Conservation (phyloP, 176 grass and related monocot species). For the Rhynchospora breviuscula region DNA sequence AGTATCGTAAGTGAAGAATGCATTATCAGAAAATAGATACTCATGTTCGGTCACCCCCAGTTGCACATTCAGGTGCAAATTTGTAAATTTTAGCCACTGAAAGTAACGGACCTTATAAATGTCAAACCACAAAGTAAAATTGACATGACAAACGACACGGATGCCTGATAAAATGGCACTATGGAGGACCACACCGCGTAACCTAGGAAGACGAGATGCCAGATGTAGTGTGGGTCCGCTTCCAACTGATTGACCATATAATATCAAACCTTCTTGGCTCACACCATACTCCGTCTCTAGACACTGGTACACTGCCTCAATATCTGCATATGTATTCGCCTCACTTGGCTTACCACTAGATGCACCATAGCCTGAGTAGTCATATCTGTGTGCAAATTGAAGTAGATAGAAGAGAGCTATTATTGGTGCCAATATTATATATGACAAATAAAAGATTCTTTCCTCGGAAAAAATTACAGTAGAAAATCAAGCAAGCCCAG, state of each 20-base stretch:
- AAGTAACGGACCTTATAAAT: constrained; percentile 84
- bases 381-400: constrained; percentile 54
- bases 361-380: constrained; percentile 95
- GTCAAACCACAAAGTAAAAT: constrained; percentile 96
- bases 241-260: constrained; percentile 98
- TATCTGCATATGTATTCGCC: constrained; percentile 95
- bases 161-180: constrained; percentile 95
- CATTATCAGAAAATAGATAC: neutral
- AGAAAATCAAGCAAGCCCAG: constrained; percentile 14
- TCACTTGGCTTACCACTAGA: constrained; percentile 93
- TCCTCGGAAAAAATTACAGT: neutral
- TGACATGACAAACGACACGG: constrained; percentile 93
- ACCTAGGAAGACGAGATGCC: constrained; percentile 73
- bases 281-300: constrained; percentile 89
- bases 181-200: constrained; percentile 91
- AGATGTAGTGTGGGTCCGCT: constrained; percentile 93
- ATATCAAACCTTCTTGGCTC: constrained; percentile 90
- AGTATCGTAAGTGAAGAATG: neutral
- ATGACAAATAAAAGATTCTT: constrained; percentile 13
- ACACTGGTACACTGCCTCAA: constrained; percentile 96
- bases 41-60: neutral
- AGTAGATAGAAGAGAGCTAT: neutral
- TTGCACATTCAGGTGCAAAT: neutral
- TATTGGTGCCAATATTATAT: neutral
- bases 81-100: neutral